Evolutionary conservation across 2,329 filamentous ascomycete species (phyloP).

Genomic region (Furcasterigmium sp.): DNA sequence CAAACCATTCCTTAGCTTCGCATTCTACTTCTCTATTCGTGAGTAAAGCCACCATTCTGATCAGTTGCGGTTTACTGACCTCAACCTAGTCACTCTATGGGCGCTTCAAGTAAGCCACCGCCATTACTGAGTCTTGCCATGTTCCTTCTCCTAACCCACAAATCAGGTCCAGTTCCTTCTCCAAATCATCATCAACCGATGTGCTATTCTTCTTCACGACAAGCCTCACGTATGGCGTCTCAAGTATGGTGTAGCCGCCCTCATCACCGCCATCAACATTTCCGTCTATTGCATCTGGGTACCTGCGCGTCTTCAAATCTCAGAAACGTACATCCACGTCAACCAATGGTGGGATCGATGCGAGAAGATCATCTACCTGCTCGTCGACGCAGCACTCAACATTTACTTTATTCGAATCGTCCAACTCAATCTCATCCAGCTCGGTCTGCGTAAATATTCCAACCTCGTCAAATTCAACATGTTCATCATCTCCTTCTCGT

Average conservation of each 20-base stretch:
- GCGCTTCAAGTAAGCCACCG: too few relatives aligned
- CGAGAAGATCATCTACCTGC: constrained; percentile 39
- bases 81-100: constrained; percentile 11
- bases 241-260: constrained; percentile 35
- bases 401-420: constrained; percentile 39
- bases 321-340: constrained; percentile 28
- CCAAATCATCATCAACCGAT: constrained; percentile 46
- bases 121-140: too few relatives aligned
- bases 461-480: constrained; percentile 43
- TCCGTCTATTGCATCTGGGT: constrained; percentile 46
- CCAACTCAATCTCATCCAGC: constrained; percentile 37
- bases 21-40: constrained; percentile 21
- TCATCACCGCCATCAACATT: constrained; percentile 40
- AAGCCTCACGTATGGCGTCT: constrained; percentile 26
- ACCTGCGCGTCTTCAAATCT: constrained; percentile 36
- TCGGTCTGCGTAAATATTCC: constrained; percentile 42
- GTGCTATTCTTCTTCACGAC: constrained; percentile 35
- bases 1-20: constrained; percentile 18
- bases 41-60: constrained; percentile 3
- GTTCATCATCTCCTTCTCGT: constrained; percentile 40
- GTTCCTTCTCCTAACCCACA: too few relatives aligned
- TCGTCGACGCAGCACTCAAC: constrained; percentile 39
- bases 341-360: constrained; percentile 43
- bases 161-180: constrained; percentile 35
- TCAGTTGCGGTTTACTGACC: constrained; percentile 15